Percentiles rank a stretch among this genome's conserved stretches.
These are phyloP conservation scores for Rhizopus sp. DNA, from an alignment of 371 early-diverging fungal genomes.

Conservation along the genomic window DNA sequence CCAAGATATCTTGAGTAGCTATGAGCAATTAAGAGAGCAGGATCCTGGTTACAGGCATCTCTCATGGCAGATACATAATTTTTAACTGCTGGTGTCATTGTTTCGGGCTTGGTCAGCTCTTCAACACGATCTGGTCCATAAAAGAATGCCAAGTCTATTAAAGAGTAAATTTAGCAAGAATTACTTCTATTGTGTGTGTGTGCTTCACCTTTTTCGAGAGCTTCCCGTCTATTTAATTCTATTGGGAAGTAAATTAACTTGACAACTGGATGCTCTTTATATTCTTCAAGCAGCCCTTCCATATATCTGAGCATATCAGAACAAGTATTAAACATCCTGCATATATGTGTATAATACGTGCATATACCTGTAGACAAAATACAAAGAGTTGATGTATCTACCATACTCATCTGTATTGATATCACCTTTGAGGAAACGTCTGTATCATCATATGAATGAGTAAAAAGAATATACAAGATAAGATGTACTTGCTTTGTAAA, in stretches of 20 bases:
- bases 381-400: constrained; percentile 47
- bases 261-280: constrained; percentile 53
- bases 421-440: constrained; percentile 52
- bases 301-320: constrained; percentile 32
- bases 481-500: constrained; percentile 52
- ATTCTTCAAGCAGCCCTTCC: constrained; percentile 53
- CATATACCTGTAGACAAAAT: constrained; percentile 49
- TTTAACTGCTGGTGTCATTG: constrained; percentile 58
- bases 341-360: background rate
- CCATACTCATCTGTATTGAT: constrained; percentile 50
- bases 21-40: constrained; percentile 60
- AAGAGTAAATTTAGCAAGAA: background rate
- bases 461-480: background rate
- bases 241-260: constrained; percentile 57
- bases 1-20: constrained; percentile 66
- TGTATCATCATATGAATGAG: constrained; percentile 3
- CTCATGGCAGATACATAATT: constrained; percentile 52
- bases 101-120: constrained; percentile 32
- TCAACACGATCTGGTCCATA: constrained; percentile 50
- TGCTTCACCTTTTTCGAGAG: constrained; percentile 41
- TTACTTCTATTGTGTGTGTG: background rate
- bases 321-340: background rate
- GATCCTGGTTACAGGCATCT: constrained; percentile 45
- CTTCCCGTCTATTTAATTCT: constrained; percentile 48
- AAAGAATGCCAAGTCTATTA: constrained; percentile 54